These are phyloP conservation scores for Kluyveromyces lactis DNA, from an alignment of 805 yeast species.

Conservation along the genomic window DNA sequence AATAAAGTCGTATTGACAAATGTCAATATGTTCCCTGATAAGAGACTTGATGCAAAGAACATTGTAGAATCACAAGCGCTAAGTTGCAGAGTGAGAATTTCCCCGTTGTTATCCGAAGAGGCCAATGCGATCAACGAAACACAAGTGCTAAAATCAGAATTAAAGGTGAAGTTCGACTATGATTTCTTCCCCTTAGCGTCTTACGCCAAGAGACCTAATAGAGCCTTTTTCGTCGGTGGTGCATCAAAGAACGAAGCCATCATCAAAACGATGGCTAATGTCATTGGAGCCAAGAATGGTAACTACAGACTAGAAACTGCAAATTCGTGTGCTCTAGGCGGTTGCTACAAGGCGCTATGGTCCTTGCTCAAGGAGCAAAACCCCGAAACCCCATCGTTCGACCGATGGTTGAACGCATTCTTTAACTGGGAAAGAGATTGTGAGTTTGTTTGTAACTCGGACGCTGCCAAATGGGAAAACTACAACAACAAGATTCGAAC, in stretches of 20 bases:
- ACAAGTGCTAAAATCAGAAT: conserved; percentile 5
- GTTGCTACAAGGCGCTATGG: conserved; percentile 83
- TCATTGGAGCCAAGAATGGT: conserved; percentile 54
- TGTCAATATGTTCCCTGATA: conserved; percentile 36
- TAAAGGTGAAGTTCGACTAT: conserved; percentile 29
- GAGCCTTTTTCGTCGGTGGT: conserved; percentile 81
- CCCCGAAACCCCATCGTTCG: conserved; percentile 27
- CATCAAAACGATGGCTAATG: conserved; percentile 57
- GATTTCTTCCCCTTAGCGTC: conserved; percentile 19
- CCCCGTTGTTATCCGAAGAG: conserved; percentile 55
- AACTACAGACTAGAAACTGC: conserved; percentile 67
- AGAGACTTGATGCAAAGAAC: conserved; percentile 59
- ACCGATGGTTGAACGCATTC: conserved; percentile 37
- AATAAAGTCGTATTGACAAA: conserved; percentile 16
- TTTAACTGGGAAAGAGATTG: conserved; percentile 38
- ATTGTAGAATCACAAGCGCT: conserved; percentile 84
- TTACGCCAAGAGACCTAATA: conserved; percentile 45
- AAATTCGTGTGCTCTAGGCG: conserved; percentile 90
- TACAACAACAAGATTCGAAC: conserved; percentile 26
- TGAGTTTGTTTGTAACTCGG: conserved; percentile 19
- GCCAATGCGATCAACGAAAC: conserved; percentile 8
- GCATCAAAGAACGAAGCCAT: conserved; percentile 67
- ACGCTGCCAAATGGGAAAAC: conserved; percentile 22
- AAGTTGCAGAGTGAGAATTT: conserved; percentile 71
- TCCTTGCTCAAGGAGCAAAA: conserved; percentile 34